Percentiles rank a stretch among this genome's conserved stretches.
These are phyloP conservation scores for Fusarium nisikadoi DNA, from an alignment of 2,329 filamentous ascomycete species.

Conservation along the genomic window DNA sequence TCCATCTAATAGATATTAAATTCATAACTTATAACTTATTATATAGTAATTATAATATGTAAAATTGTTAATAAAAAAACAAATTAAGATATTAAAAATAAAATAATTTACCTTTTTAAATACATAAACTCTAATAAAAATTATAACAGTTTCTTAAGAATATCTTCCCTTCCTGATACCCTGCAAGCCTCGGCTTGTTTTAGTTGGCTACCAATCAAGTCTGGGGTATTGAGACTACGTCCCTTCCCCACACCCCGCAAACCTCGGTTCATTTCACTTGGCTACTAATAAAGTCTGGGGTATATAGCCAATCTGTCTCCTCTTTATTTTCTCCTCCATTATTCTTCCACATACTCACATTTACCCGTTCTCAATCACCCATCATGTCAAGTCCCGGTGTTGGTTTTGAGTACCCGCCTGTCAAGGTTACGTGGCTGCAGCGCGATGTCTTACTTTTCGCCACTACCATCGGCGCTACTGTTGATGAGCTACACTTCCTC, in stretches of 20 bases:
- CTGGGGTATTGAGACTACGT: rapidly evolving
- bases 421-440: conserved; percentile 2
- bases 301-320: background rate
- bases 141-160: rapidly evolving
- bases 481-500: conserved; percentile 11
- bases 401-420: conserved; percentile 9
- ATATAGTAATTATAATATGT: too few species aligned
- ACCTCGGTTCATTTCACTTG: background rate
- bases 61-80: too few species aligned
- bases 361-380: rapidly evolving
- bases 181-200: background rate
- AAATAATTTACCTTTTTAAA: too few species aligned
- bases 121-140: too few species aligned
- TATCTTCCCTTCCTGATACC: too few species aligned
- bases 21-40: too few species aligned
- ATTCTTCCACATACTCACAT: background rate
- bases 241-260: background rate
- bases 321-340: background rate
- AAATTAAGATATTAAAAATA: too few species aligned
- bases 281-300: background rate
- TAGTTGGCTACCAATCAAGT: background rate
- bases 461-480: conserved; percentile 5
- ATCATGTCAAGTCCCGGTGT: conserved; percentile 10
- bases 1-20: too few species aligned
- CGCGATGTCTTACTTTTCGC: conserved; percentile 11